These are phyloP conservation scores for Arabidopsis suecica DNA, from an alignment of 345 rosid species.

Conservation along the genomic window DNA sequence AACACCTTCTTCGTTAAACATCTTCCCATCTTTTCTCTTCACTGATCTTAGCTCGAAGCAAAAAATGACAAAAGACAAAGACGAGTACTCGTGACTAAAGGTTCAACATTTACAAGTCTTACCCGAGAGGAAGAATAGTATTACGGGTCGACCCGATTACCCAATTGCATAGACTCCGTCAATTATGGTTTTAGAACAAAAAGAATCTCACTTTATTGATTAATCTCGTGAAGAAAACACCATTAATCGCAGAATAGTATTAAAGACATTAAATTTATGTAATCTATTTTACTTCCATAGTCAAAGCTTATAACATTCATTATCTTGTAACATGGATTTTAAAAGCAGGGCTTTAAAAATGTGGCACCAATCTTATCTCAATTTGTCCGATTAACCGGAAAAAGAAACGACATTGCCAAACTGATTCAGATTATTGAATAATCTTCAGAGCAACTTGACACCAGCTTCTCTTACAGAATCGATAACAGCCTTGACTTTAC, in stretches of 20 bases:
- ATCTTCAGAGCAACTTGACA: constrained; percentile 58
- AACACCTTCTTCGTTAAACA: constrained; percentile 31
- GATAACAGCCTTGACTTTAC: constrained; percentile 84
- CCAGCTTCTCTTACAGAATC: constrained; percentile 78
- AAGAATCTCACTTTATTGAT: not conserved
- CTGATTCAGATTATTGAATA: not conserved
- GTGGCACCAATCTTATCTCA: constrained; percentile 26
- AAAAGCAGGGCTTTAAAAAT: not conserved
- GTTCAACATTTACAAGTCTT: constrained; percentile 28
- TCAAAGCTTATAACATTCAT: constrained; percentile 14
- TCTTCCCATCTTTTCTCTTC: constrained; percentile 38
- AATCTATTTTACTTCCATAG: constrained; percentile 15
- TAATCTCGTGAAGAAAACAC: not conserved
- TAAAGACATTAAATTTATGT: not conserved
- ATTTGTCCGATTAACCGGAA: not conserved
- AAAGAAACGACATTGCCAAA: not conserved
- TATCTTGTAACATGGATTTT: not conserved
- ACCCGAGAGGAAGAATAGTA: not conserved
- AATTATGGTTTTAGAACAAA: constrained; percentile 18
- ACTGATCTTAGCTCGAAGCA: constrained; percentile 29
- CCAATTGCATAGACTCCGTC: constrained; percentile 23
- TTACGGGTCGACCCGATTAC: constrained; percentile 39
- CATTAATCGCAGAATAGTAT: not conserved
- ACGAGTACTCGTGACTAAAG: constrained; percentile 36
- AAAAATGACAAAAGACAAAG: constrained; percentile 14